phyloP scores from a whole-genome alignment of 1,284 basidiomycete species.

The Lentinula novae-zelandiae region DNA sequence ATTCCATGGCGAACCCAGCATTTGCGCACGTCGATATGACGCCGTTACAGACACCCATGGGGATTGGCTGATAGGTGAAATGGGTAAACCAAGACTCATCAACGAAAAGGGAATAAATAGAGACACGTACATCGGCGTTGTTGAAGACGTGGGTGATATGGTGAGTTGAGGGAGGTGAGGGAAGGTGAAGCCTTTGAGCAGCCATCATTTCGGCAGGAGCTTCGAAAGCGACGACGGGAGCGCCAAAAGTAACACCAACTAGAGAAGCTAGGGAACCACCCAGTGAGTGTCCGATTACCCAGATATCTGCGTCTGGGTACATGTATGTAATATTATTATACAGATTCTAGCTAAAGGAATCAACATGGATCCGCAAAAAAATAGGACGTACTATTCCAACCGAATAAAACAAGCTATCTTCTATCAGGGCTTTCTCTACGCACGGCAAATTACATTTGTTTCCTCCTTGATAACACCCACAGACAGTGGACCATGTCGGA shows the following conservation, averaged over 20 bases:
- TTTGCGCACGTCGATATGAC: slow-evolving; percentile 54
- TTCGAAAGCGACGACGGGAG: slow-evolving; percentile 84
- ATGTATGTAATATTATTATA: slow-evolving; percentile 80
- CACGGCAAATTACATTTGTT: slow-evolving; percentile 73
- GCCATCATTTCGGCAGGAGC: slow-evolving; percentile 77
- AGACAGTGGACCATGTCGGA: slow-evolving; percentile 83
- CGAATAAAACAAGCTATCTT: slow-evolving; percentile 80
- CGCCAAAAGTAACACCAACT: slow-evolving; percentile 80
- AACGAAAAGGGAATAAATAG: background rate
- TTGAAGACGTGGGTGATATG: slow-evolving; percentile 70
- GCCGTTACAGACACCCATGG: slow-evolving; percentile 62
- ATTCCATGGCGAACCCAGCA: slow-evolving; percentile 63
- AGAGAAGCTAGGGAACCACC: slow-evolving; percentile 83
- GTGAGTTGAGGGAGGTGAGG: slow-evolving; percentile 51
- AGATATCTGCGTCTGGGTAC: slow-evolving; percentile 81
- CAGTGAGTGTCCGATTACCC: slow-evolving; percentile 73
- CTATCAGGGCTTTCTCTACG: slow-evolving; percentile 67
- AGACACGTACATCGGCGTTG: slow-evolving; percentile 52
- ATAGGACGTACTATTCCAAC: slow-evolving; percentile 50
- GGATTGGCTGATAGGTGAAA: slow-evolving; percentile 42
- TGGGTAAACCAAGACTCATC: background rate
- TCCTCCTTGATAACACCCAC: slow-evolving; percentile 72
- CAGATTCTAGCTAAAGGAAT: slow-evolving; percentile 44
- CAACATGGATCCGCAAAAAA: background rate
- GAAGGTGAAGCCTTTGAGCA: slow-evolving; percentile 75